phyloP scores from a whole-genome alignment of 495 filamentous ascomycete genomes.

The Chaetomidium leptoderma region DNA sequence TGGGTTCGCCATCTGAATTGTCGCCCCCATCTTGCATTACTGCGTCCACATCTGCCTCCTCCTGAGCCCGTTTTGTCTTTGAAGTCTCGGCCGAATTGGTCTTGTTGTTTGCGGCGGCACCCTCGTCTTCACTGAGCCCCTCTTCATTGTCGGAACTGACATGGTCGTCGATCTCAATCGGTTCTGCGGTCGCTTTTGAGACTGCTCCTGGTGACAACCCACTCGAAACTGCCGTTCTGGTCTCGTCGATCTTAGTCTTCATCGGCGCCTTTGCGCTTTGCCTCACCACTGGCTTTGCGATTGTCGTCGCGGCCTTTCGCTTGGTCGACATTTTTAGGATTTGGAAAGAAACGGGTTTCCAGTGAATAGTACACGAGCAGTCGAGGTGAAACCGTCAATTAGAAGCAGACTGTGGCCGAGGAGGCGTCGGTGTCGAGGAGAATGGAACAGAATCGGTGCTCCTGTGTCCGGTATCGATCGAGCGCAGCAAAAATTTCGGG shows the following conservation, averaged over 20 bases:
- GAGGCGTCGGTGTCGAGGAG: neutral
- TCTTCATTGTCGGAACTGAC: constrained; percentile 40
- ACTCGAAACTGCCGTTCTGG: constrained; percentile 58
- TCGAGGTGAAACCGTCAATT: neutral
- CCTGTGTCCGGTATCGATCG: neutral
- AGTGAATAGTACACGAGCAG: neutral
- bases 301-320: constrained; percentile 45
- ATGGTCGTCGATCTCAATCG: constrained; percentile 53
- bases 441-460: neutral
- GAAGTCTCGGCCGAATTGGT: neutral
- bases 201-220: constrained; percentile 25
- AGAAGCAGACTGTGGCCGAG: neutral
- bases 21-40: constrained; percentile 30
- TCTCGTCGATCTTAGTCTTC: constrained; percentile 69
- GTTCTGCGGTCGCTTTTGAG: constrained; percentile 28
- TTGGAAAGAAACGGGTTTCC: neutral
- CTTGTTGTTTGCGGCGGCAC: constrained; percentile 2
- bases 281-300: constrained; percentile 49
- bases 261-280: constrained; percentile 56
- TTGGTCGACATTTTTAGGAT: constrained; percentile 47
- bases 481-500: constrained; percentile 23
- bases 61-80: constrained; percentile 9
- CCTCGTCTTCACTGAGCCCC: constrained; percentile 22
- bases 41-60: constrained; percentile 6
- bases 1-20: constrained; percentile 33